These are phyloP conservation scores for Iberis pinnata DNA, from an alignment of 345 rosid species.

Conservation along the genomic window DNA sequence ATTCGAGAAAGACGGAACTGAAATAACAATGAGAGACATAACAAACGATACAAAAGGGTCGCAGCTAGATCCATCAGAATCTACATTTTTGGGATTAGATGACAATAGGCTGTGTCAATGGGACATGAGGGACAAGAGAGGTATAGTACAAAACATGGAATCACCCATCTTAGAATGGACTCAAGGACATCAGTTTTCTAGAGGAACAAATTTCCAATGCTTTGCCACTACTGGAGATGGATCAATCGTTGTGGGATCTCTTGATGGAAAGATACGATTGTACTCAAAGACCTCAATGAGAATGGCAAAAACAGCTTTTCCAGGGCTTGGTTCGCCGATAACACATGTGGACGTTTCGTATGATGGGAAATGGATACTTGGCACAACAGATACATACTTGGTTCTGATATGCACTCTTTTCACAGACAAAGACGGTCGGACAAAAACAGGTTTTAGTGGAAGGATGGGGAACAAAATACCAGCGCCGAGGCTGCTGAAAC, in stretches of 20 bases:
- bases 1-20: slow-evolving; percentile 86
- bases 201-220: slow-evolving; percentile 95
- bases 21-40: slow-evolving; percentile 75
- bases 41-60: slow-evolving; percentile 81
- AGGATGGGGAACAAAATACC: slow-evolving; percentile 94
- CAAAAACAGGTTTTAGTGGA: slow-evolving; percentile 78
- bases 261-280: slow-evolving; percentile 89
- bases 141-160: slow-evolving; percentile 66
- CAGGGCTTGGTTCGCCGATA: slow-evolving; percentile 89
- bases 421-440: slow-evolving; percentile 84
- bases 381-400: slow-evolving; percentile 81
- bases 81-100: slow-evolving; percentile 86
- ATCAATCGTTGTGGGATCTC: slow-evolving; percentile 80
- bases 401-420: slow-evolving; percentile 82
- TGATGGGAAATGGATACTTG: slow-evolving; percentile 94
- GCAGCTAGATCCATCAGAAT: slow-evolving; percentile 89
- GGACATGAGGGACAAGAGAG: slow-evolving; percentile 89
- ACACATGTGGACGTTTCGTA: slow-evolving; percentile 86
- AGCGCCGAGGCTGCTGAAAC: slow-evolving; percentile 85
- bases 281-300: slow-evolving; percentile 85
- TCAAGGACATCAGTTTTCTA: slow-evolving; percentile 89
- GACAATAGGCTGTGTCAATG: slow-evolving; percentile 91
- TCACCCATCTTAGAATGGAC: slow-evolving; percentile 82
- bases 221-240: slow-evolving; percentile 93
- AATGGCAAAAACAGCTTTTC: slow-evolving; percentile 90